phyloP scores from a whole-genome alignment of 768 basidiomycete genomes.

The Boletus rubropictus region DNA sequence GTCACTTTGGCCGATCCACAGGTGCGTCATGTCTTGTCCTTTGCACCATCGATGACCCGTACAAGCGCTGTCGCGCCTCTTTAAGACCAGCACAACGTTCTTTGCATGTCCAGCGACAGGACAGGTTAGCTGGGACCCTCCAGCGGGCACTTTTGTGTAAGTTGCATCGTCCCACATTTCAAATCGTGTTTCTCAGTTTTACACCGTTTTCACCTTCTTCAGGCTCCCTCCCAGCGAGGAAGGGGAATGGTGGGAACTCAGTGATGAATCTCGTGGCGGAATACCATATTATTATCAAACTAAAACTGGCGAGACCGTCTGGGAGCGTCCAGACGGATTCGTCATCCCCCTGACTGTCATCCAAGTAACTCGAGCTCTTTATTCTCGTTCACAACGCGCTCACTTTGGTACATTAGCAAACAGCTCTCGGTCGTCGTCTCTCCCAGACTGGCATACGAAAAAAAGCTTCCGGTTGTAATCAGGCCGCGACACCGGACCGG shows the following conservation, averaged over 20 bases:
- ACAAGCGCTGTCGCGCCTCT: conserved; percentile 3
- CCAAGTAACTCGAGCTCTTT: conserved; percentile 48
- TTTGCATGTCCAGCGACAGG: conserved; percentile 92
- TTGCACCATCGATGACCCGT: conserved; percentile 5
- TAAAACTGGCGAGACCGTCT: conserved; percentile 83
- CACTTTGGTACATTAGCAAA: conserved; percentile 44
- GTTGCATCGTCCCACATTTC: conserved; percentile 26
- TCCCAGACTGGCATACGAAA: conserved; percentile 46
- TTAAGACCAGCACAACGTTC: conserved; percentile 61
- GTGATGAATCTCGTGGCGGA: conserved; percentile 76
- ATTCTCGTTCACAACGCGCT: conserved; percentile 2
- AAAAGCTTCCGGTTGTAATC: conserved; percentile 7
- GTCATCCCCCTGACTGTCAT: conserved; percentile 88
- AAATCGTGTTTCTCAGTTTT: conserved; percentile 14
- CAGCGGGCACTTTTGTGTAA: conserved; percentile 83
- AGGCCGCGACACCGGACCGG: conserved; percentile 23
- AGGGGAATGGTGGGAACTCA: conserved; percentile 96
- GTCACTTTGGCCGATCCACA: conserved; percentile 89
- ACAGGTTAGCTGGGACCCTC: conserved; percentile 90
- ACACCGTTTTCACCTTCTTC: not conserved
- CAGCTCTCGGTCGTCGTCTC: conserved; percentile 63
- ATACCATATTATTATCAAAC: conserved; percentile 94
- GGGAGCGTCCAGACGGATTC: conserved; percentile 86
- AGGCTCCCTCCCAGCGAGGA: conserved; percentile 78
- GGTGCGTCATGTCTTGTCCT: conserved; percentile 40